Evolutionary conservation across 192 early-diverging fungal genomes (phyloP).

Genomic region (Ambispora gerdemannii): DNA sequence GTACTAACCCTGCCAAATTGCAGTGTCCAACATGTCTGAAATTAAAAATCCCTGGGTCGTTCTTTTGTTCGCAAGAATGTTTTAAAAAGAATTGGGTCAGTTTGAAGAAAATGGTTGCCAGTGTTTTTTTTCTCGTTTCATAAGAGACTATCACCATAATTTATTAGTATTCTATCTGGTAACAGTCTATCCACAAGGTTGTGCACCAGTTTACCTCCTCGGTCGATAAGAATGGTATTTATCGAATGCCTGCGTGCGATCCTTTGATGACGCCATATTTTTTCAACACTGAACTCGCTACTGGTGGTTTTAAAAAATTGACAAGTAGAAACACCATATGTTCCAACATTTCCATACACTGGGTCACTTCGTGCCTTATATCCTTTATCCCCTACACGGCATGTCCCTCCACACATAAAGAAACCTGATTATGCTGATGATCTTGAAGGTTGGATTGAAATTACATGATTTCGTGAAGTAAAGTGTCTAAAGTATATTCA

Average conservation of each 20-base stretch:
- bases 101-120: too few relatives aligned
- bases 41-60: conserved; percentile 58
- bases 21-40: conserved; percentile 85
- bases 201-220: conserved; percentile 3
- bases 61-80: conserved; percentile 79
- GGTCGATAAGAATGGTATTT: background rate
- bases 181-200: conserved; percentile 18
- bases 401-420: conserved; percentile 62
- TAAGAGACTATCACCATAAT: background rate
- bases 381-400: conserved; percentile 66
- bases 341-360: conserved; percentile 46
- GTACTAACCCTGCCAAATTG: conserved; percentile 62
- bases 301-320: background rate
- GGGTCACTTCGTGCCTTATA: conserved; percentile 70
- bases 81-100: conserved; percentile 72
- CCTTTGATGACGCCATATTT: background rate
- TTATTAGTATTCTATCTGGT: background rate
- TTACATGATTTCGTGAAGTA: background rate
- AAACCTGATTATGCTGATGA: conserved; percentile 70
- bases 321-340: conserved; percentile 1
- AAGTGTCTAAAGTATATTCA: background rate
- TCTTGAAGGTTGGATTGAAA: conserved; percentile 21
- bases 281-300: background rate
- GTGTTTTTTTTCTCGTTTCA: background rate
- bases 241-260: background rate